A percentile compares a stretch with the other conserved stretches of the same genome.
phyloP scores from a whole-genome alignment of 1,284 basidiomycete species.

The Tilletia indica region DNA sequence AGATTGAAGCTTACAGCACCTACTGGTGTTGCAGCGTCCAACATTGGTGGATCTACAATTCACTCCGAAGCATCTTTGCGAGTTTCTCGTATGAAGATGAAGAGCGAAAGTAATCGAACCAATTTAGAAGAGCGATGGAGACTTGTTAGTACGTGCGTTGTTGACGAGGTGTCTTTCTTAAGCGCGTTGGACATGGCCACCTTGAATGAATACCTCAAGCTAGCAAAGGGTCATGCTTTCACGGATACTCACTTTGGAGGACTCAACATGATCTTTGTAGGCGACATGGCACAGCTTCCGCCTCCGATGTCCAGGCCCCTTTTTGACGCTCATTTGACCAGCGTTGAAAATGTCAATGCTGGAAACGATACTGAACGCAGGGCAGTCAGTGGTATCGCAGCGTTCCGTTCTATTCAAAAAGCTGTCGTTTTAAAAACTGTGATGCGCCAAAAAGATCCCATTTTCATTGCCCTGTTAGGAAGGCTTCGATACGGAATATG shows the following conservation, averaged over 20 bases:
- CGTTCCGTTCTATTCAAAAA: neutral
- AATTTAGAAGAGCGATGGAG: neutral
- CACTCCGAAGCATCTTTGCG: neutral
- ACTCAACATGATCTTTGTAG: conserved; percentile 7
- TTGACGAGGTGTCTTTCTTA: neutral
- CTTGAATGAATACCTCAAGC: neutral
- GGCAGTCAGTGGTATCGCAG: neutral
- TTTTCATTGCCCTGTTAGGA: neutral
- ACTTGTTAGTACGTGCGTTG: neutral
- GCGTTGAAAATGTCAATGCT: neutral
- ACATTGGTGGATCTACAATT: conserved; percentile 3
- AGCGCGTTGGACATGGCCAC: neutral
- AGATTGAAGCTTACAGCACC: neutral
- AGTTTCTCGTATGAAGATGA: neutral
- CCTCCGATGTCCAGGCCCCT: neutral
- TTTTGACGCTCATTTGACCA: neutral
- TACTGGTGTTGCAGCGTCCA: neutral
- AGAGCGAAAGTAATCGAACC: neutral
- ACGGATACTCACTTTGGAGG: neutral
- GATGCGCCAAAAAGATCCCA: neutral
- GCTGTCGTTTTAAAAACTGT: neutral
- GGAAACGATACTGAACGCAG: neutral
- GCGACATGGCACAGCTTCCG: neutral
- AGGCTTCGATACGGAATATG: neutral
- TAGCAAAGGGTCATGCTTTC: neutral